These are phyloP conservation scores for Eucalyptus paniculata DNA, from an alignment of 345 rosid species.

Conservation along the genomic window DNA sequence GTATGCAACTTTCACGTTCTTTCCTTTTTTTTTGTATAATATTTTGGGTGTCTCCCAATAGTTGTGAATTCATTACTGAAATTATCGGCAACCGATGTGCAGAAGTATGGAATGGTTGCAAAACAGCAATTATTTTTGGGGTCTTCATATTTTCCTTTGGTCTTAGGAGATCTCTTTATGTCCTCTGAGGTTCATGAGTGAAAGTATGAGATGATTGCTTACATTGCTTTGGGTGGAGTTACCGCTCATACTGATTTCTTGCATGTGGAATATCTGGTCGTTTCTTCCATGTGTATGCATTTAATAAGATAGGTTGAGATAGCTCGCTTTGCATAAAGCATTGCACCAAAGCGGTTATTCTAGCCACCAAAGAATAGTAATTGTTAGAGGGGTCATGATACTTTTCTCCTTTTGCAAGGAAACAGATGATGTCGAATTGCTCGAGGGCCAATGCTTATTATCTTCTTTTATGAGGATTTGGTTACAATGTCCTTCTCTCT, in stretches of 20 bases:
- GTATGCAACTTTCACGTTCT: constrained; percentile 15
- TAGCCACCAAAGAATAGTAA: background rate
- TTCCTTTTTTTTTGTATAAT: background rate
- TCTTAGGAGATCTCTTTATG: background rate
- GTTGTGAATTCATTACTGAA: background rate
- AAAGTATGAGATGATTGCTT: background rate
- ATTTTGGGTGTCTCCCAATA: background rate
- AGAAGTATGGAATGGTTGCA: background rate
- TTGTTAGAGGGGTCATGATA: background rate
- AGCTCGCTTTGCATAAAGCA: background rate
- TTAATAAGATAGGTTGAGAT: background rate
- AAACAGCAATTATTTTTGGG: background rate
- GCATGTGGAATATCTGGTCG: background rate
- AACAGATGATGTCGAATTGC: background rate
- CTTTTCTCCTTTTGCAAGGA: background rate
- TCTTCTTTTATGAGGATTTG: background rate
- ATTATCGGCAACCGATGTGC: background rate
- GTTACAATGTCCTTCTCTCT: background rate
- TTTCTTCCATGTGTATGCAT: background rate
- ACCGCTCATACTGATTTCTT: background rate
- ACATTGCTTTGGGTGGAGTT: background rate
- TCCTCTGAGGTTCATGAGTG: background rate
- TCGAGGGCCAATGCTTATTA: background rate
- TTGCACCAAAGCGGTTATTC: background rate
- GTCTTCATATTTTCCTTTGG: background rate